Percentiles rank a stretch among this genome's conserved stretches.
Conservation (phyloP, 176 grass and related monocot genomes). For the Triticum monococcum region DNA sequence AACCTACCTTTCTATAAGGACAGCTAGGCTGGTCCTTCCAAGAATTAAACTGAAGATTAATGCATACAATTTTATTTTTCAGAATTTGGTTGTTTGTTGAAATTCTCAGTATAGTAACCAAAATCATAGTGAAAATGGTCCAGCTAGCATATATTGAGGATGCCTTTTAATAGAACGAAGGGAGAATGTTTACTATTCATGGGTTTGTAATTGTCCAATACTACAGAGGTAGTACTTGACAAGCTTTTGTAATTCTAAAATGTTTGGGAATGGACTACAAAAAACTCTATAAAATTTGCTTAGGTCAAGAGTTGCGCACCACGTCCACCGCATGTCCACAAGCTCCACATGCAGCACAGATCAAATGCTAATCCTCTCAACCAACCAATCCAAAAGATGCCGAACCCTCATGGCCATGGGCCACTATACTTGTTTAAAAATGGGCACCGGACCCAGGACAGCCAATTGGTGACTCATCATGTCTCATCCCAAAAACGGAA, state of each 20-base stretch:
- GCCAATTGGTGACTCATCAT: constrained; percentile 3
- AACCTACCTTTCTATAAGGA: background rate
- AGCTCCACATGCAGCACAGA: constrained; percentile 8
- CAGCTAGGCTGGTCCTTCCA: background rate
- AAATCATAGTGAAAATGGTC: background rate
- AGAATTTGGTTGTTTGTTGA: background rate
- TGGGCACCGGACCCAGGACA: constrained; percentile 9
- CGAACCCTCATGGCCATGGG: background rate
- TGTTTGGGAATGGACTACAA: background rate
- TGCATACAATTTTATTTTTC: background rate
- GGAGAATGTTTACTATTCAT: background rate
- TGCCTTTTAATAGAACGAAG: background rate
- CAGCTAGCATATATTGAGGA: background rate
- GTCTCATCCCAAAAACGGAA: constrained; percentile 43
- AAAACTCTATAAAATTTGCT: background rate
- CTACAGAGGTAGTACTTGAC: background rate
- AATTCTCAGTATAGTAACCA: background rate
- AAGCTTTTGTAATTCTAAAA: background rate
- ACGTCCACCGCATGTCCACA: background rate
- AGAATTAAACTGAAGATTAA: background rate
- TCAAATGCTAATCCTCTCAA: constrained; percentile 2
- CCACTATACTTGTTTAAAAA: constrained; percentile 20
- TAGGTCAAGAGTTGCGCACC: background rate
- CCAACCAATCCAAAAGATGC: constrained; percentile 28
- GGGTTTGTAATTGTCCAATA: background rate